phyloP scores from a whole-genome alignment of 352 stramenopile species.

The Lagenidium sp. region DNA sequence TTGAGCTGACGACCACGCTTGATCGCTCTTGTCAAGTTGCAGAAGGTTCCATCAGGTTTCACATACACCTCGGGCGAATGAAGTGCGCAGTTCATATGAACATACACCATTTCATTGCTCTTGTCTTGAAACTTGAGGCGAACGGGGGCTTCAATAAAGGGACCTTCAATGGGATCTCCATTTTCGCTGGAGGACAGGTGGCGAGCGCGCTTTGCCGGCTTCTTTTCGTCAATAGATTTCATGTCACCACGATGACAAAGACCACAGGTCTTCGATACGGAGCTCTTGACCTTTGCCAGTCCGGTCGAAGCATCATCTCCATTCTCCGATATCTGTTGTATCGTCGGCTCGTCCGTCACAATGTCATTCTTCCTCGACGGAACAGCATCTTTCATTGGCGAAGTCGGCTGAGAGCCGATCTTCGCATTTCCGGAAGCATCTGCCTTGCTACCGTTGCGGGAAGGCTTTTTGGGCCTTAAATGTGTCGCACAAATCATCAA shows the following conservation, averaged over 20 bases:
- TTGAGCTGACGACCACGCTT: conserved; percentile 72
- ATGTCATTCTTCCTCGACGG: too few relatives aligned
- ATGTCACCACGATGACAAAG: neutral
- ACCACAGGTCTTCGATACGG: neutral
- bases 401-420: too few relatives aligned
- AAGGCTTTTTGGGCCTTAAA: conserved; percentile 33
- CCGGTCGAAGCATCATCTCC: too few relatives aligned
- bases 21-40: conserved; percentile 64
- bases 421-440: too few relatives aligned
- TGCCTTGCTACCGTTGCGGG: too few relatives aligned
- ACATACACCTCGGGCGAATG: conserved; percentile 80
- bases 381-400: too few relatives aligned
- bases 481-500: conserved; percentile 88
- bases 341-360: too few relatives aligned
- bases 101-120: conserved; percentile 47
- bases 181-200: too few relatives aligned
- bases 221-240: neutral
- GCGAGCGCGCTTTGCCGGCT: neutral
- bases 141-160: conserved; percentile 68
- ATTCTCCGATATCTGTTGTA: too few relatives aligned
- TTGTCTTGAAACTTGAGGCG: conserved; percentile 65
- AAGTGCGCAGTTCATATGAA: conserved; percentile 78
- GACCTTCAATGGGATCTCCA: conserved; percentile 37
- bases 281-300: neutral
- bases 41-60: conserved; percentile 72